These are phyloP conservation scores for Monascus ruber DNA, from an alignment of 2,329 filamentous ascomycete genomes.

Conservation along the genomic window DNA sequence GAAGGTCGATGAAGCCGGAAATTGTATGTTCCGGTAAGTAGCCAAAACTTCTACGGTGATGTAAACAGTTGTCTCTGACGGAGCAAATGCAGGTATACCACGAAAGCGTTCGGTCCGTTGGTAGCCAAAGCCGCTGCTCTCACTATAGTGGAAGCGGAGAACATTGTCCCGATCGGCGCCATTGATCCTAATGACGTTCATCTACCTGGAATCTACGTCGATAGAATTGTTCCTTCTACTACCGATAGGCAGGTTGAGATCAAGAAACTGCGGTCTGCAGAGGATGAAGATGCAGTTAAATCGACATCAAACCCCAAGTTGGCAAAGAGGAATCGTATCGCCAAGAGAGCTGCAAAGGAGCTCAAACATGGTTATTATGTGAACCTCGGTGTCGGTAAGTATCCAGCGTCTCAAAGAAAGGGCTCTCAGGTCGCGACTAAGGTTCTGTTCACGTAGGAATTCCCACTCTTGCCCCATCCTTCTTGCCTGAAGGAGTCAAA, in stretches of 20 bases:
- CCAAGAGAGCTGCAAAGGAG: conserved; percentile 65
- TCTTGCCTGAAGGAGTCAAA: conserved; percentile 54
- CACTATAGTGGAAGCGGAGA: conserved; percentile 74
- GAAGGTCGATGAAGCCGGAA: conserved; percentile 66
- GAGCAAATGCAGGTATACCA: conserved; percentile 43
- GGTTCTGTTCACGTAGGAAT: conserved; percentile 42
- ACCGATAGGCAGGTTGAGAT: conserved; percentile 62
- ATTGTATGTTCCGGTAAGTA: conserved; percentile 61
- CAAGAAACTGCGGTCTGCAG: conserved; percentile 43
- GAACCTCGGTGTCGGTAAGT: conserved; percentile 23
- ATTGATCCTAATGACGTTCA: conserved; percentile 66
- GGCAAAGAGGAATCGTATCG: conserved; percentile 49
- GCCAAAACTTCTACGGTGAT: background rate
- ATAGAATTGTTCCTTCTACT: conserved; percentile 66
- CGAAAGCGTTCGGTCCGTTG: conserved; percentile 61
- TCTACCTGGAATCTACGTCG: conserved; percentile 71
- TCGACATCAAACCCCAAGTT: conserved; percentile 21
- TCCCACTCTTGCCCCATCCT: conserved; percentile 71
- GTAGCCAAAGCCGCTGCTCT: conserved; percentile 72
- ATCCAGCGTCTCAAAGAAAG: background rate
- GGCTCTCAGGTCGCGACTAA: background rate
- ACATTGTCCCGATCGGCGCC: conserved; percentile 64
- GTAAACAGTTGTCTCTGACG: background rate
- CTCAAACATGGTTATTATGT: conserved; percentile 48
- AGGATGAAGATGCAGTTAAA: conserved; percentile 26